Base-by-base conservation (phyloP, 2,329 filamentous ascomycete genomes). In the Fusarium falciforme region DNA sequence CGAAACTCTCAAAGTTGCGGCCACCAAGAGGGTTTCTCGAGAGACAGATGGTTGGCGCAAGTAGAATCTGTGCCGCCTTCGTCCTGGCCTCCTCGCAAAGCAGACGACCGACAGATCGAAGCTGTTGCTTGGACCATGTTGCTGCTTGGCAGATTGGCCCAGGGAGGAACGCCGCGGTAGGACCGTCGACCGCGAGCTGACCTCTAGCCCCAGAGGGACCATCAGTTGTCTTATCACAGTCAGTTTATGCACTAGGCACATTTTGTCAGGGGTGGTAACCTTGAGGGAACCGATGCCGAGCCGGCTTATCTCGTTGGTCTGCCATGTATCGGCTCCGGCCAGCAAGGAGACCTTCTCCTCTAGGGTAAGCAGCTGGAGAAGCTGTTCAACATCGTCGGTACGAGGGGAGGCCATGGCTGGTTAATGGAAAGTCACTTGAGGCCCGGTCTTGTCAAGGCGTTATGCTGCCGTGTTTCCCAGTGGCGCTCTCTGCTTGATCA, bases 141-240 rank as follows among this genome's bases (percentile, higher is more conserved):
- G 68, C 68, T 16, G 68, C 68, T 61, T 71, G 68, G 57, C 68
- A 71, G 3, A 71, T 54, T 8, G 66, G 68, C 2, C 66, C 57
- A 16, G 69, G 69, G n/a, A 72, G 36, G 36, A 70, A 72, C 6
- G 69, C 69, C 2, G 69, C 63, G 4, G 29, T 70, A 31, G 67
- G 57, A 7, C 69, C 69, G 20, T 70, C 69, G 9, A 72, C 66
- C 5, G 52, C 33, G 25, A 66, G 59, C 6, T 70, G 49, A 12
- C 49, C 49, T 20, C 49, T 29, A 4, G 49, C 49, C 1, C 49
- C 49, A n/a, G 49, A 54, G 27, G 49, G 49, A 20, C 49, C 49
- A 31, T 54, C 49, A 1, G 49, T 54, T 54, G 49, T 54, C 49
- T 66, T 17, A 5, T 27, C 8, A 8, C 54, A 9, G 17, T 33